A percentile compares a stretch with the other conserved stretches of the same genome.
phyloP scores from a whole-genome alignment of 1,139 yeast genomes.

The Trichomonascaceae sp. region DNA sequence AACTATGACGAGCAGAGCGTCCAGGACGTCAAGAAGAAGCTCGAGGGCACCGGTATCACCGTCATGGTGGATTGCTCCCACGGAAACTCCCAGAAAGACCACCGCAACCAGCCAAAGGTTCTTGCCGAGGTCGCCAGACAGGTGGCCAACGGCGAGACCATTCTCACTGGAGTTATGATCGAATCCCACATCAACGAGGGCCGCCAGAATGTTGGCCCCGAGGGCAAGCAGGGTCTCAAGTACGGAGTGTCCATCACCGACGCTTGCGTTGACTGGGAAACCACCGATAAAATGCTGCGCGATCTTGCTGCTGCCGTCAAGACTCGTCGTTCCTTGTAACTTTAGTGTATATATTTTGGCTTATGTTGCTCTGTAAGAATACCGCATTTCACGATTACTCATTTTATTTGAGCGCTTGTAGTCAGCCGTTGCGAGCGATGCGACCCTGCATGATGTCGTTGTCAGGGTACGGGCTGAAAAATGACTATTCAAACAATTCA shows the following conservation, averaged over 20 bases:
- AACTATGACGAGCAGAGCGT: conserved; percentile 79
- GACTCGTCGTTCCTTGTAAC: conserved; percentile 42
- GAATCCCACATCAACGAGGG: conserved; percentile 92
- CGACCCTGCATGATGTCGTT: too few relatives aligned
- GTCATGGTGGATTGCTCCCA: conserved; percentile 97
- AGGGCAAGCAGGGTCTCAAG: conserved; percentile 61
- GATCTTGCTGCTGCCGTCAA: conserved; percentile 73
- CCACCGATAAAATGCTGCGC: conserved; percentile 68
- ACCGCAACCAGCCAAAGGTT: conserved; percentile 87
- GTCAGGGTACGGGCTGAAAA: too few relatives aligned
- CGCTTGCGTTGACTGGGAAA: conserved; percentile 89
- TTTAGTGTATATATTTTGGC: neutral
- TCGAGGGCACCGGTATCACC: conserved; percentile 24
- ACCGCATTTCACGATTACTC: too few relatives aligned
- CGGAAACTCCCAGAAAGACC: conserved; percentile 91
- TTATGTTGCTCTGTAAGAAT: too few relatives aligned
- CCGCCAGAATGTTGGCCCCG: conserved; percentile 69
- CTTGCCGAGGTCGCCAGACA: conserved; percentile 69
- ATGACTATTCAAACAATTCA: too few relatives aligned
- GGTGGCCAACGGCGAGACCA: conserved; percentile 63
- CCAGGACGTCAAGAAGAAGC: conserved; percentile 55
- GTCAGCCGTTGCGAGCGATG: too few relatives aligned
- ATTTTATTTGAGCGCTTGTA: too few relatives aligned
- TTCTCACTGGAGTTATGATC: conserved; percentile 87
- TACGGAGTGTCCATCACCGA: conserved; percentile 97